phyloP scores from a whole-genome alignment of 345 rosid species.

The Melastoma malabathricum region DNA sequence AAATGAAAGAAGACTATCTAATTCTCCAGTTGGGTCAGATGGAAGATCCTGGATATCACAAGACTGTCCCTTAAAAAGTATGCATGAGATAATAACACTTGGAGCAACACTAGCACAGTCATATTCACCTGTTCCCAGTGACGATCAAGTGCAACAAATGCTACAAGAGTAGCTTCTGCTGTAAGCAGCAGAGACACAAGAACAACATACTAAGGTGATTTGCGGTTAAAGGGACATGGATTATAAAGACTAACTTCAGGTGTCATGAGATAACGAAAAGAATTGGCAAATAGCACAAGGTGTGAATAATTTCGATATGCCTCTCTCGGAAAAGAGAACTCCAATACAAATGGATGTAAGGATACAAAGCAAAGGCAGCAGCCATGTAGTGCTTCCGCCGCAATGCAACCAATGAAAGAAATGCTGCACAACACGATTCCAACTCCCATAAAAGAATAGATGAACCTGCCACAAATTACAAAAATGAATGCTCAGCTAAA shows the following conservation, averaged over 20 bases:
- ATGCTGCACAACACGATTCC: slow-evolving; percentile 60
- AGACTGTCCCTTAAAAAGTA: too few species aligned
- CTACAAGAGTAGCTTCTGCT: slow-evolving; percentile 67
- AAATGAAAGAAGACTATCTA: slow-evolving; percentile 50
- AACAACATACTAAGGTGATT: slow-evolving; percentile 41
- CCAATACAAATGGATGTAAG: slow-evolving; percentile 11
- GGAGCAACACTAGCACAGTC: not conserved
- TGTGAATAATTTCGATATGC: too few species aligned
- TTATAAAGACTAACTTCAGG: not conserved
- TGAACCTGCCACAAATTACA: slow-evolving; percentile 53
- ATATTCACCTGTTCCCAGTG: slow-evolving; percentile 62
- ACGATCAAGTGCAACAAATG: slow-evolving; percentile 67
- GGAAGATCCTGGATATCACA: slow-evolving; percentile 58
- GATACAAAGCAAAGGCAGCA: slow-evolving; percentile 97
- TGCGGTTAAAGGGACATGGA: slow-evolving; percentile 19
- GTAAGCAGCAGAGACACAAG: slow-evolving; percentile 45
- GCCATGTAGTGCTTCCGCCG: slow-evolving; percentile 75
- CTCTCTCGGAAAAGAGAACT: too few species aligned
- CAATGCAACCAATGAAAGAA: slow-evolving; percentile 72
- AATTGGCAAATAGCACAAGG: too few species aligned
- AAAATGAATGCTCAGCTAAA: too few species aligned
- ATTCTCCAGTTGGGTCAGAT: slow-evolving; percentile 80
- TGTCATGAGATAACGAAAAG: too few species aligned
- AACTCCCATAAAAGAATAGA: slow-evolving; percentile 82
- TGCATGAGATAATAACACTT: not conserved